Percentiles rank a stretch among this genome's conserved stretches.
Evolutionary conservation across 345 rosid genomes (phyloP).

Genomic region (Trapa bicornis): DNA sequence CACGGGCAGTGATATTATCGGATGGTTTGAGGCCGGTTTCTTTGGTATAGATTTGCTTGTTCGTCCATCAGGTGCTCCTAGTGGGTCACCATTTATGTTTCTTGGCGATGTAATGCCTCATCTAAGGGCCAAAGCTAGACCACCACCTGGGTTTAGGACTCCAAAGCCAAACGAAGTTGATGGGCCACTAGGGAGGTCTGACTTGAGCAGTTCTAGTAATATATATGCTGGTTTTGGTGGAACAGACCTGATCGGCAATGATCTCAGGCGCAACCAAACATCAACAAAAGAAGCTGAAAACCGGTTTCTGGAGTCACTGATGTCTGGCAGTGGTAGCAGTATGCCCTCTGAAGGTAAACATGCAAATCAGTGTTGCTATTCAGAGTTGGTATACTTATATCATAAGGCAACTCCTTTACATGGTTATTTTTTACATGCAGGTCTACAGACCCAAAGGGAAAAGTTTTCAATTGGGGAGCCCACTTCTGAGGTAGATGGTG

Average conservation of each 20-base stretch:
- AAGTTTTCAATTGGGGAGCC: constrained; percentile 35
- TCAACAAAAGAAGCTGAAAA: constrained; percentile 79
- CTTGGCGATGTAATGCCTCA: constrained; percentile 99
- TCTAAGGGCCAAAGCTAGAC: constrained; percentile 85
- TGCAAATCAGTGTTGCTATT: not conserved
- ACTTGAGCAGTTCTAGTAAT: constrained; percentile 36
- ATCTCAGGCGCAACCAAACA: constrained; percentile 32
- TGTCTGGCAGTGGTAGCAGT: constrained; percentile 47
- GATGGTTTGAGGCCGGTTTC: constrained; percentile 96
- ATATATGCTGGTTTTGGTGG: constrained; percentile 25
- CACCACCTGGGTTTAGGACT: constrained; percentile 90
- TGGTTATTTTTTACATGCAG: constrained; percentile 19
- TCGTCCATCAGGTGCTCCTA: constrained; percentile 50
- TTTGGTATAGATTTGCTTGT: constrained; percentile 91
- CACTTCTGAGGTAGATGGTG: constrained; percentile 44
- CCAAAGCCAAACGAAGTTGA: constrained; percentile 48
- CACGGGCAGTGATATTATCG: constrained; percentile 77
- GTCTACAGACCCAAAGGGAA: constrained; percentile 52
- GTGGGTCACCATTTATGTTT: constrained; percentile 52
- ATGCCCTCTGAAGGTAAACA: constrained; percentile 48
- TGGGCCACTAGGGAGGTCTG: constrained; percentile 37
- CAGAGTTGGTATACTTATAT: not conserved
- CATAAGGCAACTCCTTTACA: not conserved
- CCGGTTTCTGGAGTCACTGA: constrained; percentile 80
- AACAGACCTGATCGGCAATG: constrained; percentile 42